Conservation (phyloP, 208 protist genomes). For the Phytomonas sp. region DNA sequence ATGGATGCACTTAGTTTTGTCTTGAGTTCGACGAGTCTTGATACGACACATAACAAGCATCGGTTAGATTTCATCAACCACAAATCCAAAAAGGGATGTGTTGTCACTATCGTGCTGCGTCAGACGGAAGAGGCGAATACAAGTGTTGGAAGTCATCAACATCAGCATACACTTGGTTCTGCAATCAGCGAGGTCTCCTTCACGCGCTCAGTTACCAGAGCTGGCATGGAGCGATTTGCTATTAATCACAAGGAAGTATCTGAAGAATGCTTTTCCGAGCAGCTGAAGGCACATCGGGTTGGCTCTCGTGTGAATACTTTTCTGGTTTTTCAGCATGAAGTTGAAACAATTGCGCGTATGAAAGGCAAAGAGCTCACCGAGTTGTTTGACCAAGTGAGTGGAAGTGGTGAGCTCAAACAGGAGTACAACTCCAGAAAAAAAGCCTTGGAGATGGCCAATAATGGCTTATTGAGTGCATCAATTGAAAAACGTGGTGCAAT, state of each 20-base stretch:
- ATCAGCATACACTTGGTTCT: background rate
- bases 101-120: constrained; percentile 77
- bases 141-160: constrained; percentile 3
- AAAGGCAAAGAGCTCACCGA: constrained; percentile 91
- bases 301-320: constrained; percentile 91
- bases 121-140: constrained; percentile 13
- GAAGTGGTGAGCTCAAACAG: constrained; percentile 81
- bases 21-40: constrained; percentile 69
- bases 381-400: constrained; percentile 95
- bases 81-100: constrained; percentile 39
- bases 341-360: constrained; percentile 93
- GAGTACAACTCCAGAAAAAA: constrained; percentile 90
- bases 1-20: constrained; percentile 99
- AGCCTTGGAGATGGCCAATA: constrained; percentile 66
- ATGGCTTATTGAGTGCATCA: constrained; percentile 71
- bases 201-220: constrained; percentile 50
- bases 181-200: constrained; percentile 58
- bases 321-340: constrained; percentile 96
- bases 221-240: constrained; percentile 48
- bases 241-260: constrained; percentile 77
- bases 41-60: constrained; percentile 65
- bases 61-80: constrained; percentile 92
- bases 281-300: constrained; percentile 72
- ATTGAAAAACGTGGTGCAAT: constrained; percentile 83
- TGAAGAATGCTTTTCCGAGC: constrained; percentile 73